Conservation (phyloP, 495 filamentous ascomycete species). For the Talaromyces liani region DNA sequence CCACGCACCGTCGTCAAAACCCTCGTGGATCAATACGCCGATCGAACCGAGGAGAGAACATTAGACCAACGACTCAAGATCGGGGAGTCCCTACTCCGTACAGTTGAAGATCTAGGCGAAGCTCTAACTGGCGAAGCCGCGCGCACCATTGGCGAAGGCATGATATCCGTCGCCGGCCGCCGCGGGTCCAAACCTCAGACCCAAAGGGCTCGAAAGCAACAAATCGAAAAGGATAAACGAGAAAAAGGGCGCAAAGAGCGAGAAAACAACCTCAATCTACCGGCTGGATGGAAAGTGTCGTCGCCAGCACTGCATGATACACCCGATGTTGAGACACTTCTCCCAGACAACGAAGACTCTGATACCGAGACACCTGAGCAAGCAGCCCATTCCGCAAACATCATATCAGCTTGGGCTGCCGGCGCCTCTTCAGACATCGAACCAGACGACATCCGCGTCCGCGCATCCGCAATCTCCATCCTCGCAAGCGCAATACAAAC, state of each 20-base stretch:
- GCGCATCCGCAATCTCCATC: slow-evolving; percentile 71
- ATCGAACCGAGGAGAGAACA: slow-evolving; percentile 46
- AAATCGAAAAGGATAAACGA: slow-evolving; percentile 39
- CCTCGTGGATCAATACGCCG: slow-evolving; percentile 62
- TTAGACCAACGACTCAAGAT: slow-evolving; percentile 65
- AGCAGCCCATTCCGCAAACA: slow-evolving; percentile 49
- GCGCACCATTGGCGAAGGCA: slow-evolving; percentile 48
- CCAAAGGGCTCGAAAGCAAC: slow-evolving; percentile 43
- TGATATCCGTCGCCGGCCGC: slow-evolving; percentile 61
- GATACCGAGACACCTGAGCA: slow-evolving; percentile 39
- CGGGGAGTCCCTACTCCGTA: slow-evolving; percentile 64
- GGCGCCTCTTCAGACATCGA: slow-evolving; percentile 43
- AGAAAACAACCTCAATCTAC: slow-evolving; percentile 15
- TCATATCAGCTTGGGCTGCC: slow-evolving; percentile 68
- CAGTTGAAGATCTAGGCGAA: slow-evolving; percentile 58
- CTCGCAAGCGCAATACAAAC: slow-evolving; percentile 59
- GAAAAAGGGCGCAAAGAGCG: slow-evolving; percentile 28
- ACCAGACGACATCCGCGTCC: slow-evolving; percentile 68
- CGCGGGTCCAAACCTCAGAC: slow-evolving; percentile 48
- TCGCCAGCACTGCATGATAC: slow-evolving; percentile 8
- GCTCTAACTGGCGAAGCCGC: slow-evolving; percentile 53
- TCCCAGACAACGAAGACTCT: slow-evolving; percentile 29
- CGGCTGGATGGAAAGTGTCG: slow-evolving; percentile 27
- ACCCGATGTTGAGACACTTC: slow-evolving; percentile 32
- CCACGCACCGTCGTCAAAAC: slow-evolving; percentile 57